Percentiles rank a stretch among this genome's conserved stretches.
Evolutionary conservation across 371 early-diverging fungal species (phyloP).

Genomic region (Umbelopsis sp.): DNA sequence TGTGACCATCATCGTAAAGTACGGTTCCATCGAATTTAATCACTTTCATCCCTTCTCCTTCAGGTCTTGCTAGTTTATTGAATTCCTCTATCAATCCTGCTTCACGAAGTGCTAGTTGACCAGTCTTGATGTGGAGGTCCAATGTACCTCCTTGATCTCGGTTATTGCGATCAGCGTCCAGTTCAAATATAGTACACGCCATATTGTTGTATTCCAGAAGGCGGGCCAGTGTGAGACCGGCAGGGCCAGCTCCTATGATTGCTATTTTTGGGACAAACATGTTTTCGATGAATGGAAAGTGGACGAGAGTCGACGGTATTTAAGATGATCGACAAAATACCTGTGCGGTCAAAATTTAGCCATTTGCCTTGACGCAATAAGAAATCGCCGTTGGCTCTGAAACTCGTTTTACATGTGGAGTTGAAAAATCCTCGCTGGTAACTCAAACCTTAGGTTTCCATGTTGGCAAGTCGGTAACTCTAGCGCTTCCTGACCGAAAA

Average conservation of each 20-base stretch:
- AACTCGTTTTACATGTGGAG: no score
- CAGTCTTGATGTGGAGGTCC: constrained; percentile 42
- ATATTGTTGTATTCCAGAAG: constrained; percentile 31
- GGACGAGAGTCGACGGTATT: no score
- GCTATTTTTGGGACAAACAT: constrained; percentile 18
- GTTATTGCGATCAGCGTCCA: constrained; percentile 27
- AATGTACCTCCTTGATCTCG: constrained; percentile 50
- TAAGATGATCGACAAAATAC: no score
- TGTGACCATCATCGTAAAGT: constrained; percentile 21
- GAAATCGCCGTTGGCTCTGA: no score
- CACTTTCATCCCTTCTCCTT: constrained; percentile 29
- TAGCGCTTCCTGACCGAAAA: no score
- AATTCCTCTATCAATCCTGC: constrained; percentile 35
- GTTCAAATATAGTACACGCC: constrained; percentile 38
- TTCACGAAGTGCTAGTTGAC: constrained; percentile 39
- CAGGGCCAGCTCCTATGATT: constrained; percentile 33
- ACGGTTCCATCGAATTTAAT: constrained; percentile 26
- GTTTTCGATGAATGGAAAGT: no score
- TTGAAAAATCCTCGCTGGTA: no score
- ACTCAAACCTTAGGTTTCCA: no score
- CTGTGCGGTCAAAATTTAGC: no score
- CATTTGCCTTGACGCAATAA: no score
- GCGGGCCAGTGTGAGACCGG: constrained; percentile 34
- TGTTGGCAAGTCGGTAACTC: no score
- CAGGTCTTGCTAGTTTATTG: constrained; percentile 23